Base-by-base conservation (phyloP, 352 stramenopile species). In the Pythium oligandrum region DNA sequence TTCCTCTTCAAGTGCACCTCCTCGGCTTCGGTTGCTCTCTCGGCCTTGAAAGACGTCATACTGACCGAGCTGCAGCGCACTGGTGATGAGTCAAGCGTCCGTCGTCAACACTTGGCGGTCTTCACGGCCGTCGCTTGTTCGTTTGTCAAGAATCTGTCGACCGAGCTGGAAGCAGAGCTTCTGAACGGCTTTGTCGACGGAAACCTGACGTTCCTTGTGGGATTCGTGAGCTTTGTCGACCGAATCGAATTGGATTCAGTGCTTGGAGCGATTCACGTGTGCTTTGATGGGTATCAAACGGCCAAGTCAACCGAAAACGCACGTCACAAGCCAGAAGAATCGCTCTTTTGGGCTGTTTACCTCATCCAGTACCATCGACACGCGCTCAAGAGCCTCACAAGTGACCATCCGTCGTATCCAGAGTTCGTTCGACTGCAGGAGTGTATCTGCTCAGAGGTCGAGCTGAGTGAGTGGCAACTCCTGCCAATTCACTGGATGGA, bases 401-500 rank as follows among this genome's bases (percentile, higher is more conserved):
- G 34, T 26, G 6, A 26, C 17, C 17, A 26, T 26, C 17, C 17
- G 6, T 10, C 48, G 4, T 44, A 32, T 0, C 0, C 12, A 6
- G 30, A 2, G 10, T 60, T 60, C 11, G 10, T 33, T 3, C 32
- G 37, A 17, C 47, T 65, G 0, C 58, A 65, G 31, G 40, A 57
- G 36, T 31, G 46, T 6, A 49, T 65, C n/a, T 59, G 63, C 51
- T 57, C 69, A 26, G 17, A 26, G 6, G 60, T 86, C 30, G 47
- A 47, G 1, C 66, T 66, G n/a, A 52, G 74, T 6, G 71, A 83
- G 12, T 73, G 82, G 10, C 76, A 75, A 44, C 42, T 56, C 1
- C 57, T 78, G 39, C 78, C 78, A n/a, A 44, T 79, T n/a, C 56
- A 77, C 33, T 89, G 73, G 71, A 86, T 77, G 59, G 60, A 58